These are phyloP conservation scores for Cryptococcus hybrid DNA, from an alignment of 1,284 basidiomycete genomes.

Conservation along the genomic window DNA sequence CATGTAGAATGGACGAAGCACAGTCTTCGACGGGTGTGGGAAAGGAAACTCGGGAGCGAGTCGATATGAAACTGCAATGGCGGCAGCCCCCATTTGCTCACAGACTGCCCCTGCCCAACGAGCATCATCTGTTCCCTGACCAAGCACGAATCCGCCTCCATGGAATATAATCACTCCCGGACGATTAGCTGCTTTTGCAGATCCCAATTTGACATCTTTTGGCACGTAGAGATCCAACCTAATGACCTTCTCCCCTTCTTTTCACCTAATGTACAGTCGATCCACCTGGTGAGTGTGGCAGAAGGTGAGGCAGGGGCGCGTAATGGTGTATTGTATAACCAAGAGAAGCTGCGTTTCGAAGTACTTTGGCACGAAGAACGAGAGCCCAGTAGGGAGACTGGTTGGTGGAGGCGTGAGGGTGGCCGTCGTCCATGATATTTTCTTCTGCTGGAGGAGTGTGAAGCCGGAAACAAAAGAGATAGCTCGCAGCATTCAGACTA, in stretches of 20 bases:
- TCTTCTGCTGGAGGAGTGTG: too few relatives aligned
- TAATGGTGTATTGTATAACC: conserved; percentile 8
- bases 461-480: too few relatives aligned
- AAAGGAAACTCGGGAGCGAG: conserved; percentile 52
- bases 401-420: neutral
- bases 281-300: conserved; percentile 6
- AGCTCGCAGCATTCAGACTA: too few relatives aligned
- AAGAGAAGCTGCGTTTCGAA: conserved; percentile 5
- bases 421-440: neutral
- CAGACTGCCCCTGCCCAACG: conserved; percentile 15
- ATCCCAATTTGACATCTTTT: neutral
- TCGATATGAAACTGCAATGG: conserved; percentile 46
- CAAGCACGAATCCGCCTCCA: conserved; percentile 32
- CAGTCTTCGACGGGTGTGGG: conserved; percentile 49
- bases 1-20: conserved; percentile 36
- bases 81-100: conserved; percentile 22
- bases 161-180: conserved; percentile 25
- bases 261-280: conserved; percentile 12
- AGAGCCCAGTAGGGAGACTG: conserved; percentile 8
- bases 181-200: neutral
- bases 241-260: conserved; percentile 4
- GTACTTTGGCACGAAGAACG: conserved; percentile 7
- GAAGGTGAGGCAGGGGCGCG: conserved; percentile 6
- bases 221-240: conserved; percentile 18
- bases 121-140: conserved; percentile 24